Conservation (phyloP, 1,284 basidiomycete species). For the Ustilago crameri region DNA sequence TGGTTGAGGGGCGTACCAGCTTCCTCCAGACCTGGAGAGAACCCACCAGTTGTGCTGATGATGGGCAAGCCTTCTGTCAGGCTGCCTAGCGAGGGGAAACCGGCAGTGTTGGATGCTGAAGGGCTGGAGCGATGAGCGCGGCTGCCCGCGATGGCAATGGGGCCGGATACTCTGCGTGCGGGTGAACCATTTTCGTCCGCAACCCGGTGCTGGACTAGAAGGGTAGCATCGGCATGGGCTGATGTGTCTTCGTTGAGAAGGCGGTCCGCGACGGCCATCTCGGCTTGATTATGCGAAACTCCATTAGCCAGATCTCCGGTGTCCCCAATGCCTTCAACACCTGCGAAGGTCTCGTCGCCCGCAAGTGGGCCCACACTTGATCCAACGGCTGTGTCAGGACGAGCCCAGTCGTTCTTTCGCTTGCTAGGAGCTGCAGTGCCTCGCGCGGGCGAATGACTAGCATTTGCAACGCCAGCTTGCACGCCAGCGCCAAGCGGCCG, state of each 20-base stretch:
- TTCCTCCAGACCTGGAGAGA: slow-evolving; percentile 51
- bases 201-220: neutral
- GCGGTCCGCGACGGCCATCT: slow-evolving; percentile 34
- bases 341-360: slow-evolving; percentile 35
- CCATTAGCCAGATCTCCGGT: slow-evolving; percentile 1
- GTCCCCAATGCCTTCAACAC: slow-evolving; percentile 5
- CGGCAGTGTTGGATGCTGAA: slow-evolving; percentile 8
- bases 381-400: slow-evolving; percentile 49
- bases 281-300: slow-evolving; percentile 7
- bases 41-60: slow-evolving; percentile 23
- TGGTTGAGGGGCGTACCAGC: slow-evolving; percentile 71
- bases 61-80: slow-evolving; percentile 30
- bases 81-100: slow-evolving; percentile 14
- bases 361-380: slow-evolving; percentile 33
- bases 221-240: neutral
- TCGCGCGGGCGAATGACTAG: slow-evolving; percentile 9
- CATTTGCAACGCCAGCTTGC: slow-evolving; percentile 11
- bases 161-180: slow-evolving; percentile 30
- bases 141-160: slow-evolving; percentile 27
- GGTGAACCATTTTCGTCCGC: slow-evolving; percentile 29
- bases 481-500: slow-evolving; percentile 1
- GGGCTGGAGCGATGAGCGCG: slow-evolving; percentile 17
- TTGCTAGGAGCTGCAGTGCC: slow-evolving; percentile 32
- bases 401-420: slow-evolving; percentile 50
- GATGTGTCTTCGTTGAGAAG: slow-evolving; percentile 26